A percentile compares a stretch with the other conserved stretches of the same genome.
Conservation (phyloP, 768 basidiomycete genomes). For the Pulveroboletus sp. region DNA sequence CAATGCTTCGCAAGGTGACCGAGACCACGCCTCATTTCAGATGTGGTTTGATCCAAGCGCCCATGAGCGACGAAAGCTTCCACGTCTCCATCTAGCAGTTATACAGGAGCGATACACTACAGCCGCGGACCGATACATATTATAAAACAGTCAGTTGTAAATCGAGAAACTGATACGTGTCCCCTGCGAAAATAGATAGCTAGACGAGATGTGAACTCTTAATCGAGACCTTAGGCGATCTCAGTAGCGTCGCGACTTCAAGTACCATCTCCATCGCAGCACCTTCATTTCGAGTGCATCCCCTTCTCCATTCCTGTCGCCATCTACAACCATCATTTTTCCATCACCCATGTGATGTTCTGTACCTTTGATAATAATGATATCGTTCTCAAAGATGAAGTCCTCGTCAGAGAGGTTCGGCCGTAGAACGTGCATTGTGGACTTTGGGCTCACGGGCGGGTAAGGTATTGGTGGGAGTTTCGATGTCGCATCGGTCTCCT, state of each 20-base stretch:
- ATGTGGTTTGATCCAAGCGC: too few relatives aligned
- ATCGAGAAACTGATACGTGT: conserved; percentile 6
- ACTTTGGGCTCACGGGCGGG: background rate
- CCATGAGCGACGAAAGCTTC: too few relatives aligned
- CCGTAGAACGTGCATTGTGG: conserved; percentile 9
- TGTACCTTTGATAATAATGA: conserved; percentile 12
- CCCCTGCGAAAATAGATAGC: conserved; percentile 13
- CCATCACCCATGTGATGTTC: conserved; percentile 2
- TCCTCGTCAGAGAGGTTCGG: conserved; percentile 16
- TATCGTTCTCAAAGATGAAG: conserved; percentile 22
- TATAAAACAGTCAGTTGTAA: background rate
- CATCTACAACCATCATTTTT: conserved; percentile 18
- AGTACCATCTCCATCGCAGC: conserved; percentile 26
- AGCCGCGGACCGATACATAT: background rate
- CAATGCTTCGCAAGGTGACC: too few relatives aligned
- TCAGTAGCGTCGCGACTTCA: background rate
- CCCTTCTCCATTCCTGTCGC: conserved; percentile 1
- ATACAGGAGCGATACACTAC: background rate
- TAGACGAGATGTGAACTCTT: conserved; percentile 7
- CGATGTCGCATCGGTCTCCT: background rate
- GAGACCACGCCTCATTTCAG: too few relatives aligned
- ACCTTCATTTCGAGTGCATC: conserved; percentile 22
- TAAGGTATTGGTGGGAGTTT: background rate
- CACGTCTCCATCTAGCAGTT: background rate
- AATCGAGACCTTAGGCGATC: background rate